These are phyloP conservation scores for Aspergillus homomorphus DNA, from an alignment of 495 filamentous ascomycete species.

Conservation along the genomic window DNA sequence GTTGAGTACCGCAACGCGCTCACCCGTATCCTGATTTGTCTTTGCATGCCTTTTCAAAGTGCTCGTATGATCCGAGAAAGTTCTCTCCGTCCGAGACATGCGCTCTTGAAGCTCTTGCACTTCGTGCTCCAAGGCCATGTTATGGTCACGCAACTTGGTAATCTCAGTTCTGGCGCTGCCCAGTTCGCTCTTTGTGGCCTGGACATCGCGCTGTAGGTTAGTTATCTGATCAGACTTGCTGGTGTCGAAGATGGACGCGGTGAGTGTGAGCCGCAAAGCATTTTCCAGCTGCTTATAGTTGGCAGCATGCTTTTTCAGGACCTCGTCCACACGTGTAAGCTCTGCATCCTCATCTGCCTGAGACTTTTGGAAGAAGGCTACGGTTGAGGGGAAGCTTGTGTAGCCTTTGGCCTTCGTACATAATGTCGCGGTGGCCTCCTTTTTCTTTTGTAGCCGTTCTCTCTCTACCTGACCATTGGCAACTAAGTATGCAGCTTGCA, in stretches of 20 bases:
- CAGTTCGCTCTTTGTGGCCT: conserved; percentile 2
- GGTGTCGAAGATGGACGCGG: neutral
- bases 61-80: neutral
- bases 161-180: neutral
- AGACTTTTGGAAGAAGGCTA: conserved; percentile 17
- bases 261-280: conserved; percentile 7
- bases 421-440: conserved; percentile 13
- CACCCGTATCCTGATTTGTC: neutral
- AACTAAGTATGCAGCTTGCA: conserved; percentile 18
- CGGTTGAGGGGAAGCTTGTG: conserved; percentile 21
- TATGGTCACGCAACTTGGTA: neutral
- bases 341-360: conserved; percentile 19
- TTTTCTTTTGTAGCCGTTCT: conserved; percentile 23
- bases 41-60: neutral
- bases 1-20: neutral
- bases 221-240: neutral
- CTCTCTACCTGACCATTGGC: conserved; percentile 18
- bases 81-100: conserved; percentile 1
- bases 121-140: conserved; percentile 1
- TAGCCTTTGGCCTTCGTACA: conserved; percentile 22
- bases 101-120: conserved; percentile 4
- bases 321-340: conserved; percentile 15
- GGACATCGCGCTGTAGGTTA: conserved; percentile 9
- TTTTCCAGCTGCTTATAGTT: conserved; percentile 14
- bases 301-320: conserved; percentile 12